Evolutionary conservation across 345 rosid genomes (phyloP).

Genomic region (Moricandia arvensis): DNA sequence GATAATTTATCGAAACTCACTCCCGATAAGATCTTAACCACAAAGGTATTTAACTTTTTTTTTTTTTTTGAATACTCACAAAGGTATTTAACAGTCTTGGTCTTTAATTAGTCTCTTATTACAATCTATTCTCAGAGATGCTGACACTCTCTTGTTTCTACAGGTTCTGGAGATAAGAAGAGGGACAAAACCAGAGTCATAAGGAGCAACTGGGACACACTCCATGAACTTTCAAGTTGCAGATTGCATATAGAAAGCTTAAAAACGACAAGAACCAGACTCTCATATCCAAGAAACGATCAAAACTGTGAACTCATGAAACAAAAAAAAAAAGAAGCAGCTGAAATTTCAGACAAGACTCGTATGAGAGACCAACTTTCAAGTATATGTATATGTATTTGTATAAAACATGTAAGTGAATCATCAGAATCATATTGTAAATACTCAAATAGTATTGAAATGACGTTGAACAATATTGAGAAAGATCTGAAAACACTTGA

Average conservation of each 20-base stretch:
- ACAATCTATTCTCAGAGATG: not conserved
- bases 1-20: not conserved
- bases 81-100: conserved; percentile 50
- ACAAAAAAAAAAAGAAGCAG: not conserved
- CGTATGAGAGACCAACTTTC: conserved; percentile 1
- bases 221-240: conserved; percentile 50
- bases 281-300: not conserved
- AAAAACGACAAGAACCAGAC: not conserved
- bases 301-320: not conserved
- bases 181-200: not conserved
- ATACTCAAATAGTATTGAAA: not conserved
- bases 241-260: conserved; percentile 44
- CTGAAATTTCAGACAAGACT: conserved; percentile 6
- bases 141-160: not conserved
- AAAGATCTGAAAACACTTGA: not conserved
- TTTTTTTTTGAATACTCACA: conserved; percentile 93
- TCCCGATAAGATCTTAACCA: not conserved
- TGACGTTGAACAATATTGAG: not conserved
- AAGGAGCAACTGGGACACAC: conserved; percentile 45
- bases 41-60: not conserved
- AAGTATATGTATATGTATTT: conserved; percentile 17
- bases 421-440: not conserved
- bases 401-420: conserved; percentile 9
- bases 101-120: not conserved
- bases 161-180: conserved; percentile 77